Evolutionary conservation across 2,329 filamentous ascomycete species (phyloP).

Genomic region (Colletotrichum eremochloae): DNA sequence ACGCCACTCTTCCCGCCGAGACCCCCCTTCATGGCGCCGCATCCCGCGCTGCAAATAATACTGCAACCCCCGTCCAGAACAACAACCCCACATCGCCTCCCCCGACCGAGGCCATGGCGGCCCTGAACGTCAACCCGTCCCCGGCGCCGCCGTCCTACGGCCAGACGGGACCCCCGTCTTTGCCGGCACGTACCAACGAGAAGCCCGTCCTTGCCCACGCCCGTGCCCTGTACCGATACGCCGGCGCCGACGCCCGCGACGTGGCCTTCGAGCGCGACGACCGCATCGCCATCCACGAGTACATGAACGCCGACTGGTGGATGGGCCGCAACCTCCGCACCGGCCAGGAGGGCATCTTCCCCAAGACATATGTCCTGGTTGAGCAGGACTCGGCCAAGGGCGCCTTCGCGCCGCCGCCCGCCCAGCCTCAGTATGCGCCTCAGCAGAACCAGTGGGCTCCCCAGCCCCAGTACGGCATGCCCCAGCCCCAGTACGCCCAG

Average conservation of each 20-base stretch:
- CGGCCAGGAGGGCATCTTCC: slow-evolving; percentile 91
- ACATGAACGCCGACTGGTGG: slow-evolving; percentile 99
- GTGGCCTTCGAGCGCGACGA: slow-evolving; percentile 86
- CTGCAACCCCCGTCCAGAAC: slow-evolving; percentile 50
- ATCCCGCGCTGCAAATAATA: slow-evolving; percentile 54
- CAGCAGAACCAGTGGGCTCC: slow-evolving; percentile 42
- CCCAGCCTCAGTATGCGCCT: slow-evolving; percentile 46
- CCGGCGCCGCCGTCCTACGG: slow-evolving; percentile 66
- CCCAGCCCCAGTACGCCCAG: slow-evolving; percentile 54
- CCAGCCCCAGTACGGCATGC: slow-evolving; percentile 14
- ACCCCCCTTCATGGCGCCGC: slow-evolving; percentile 67
- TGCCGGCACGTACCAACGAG: slow-evolving; percentile 55
- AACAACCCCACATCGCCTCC: slow-evolving; percentile 47
- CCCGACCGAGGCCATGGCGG: slow-evolving; percentile 57
- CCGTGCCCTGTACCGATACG: slow-evolving; percentile 87
- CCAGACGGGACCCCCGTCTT: slow-evolving; percentile 59
- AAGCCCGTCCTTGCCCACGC: slow-evolving; percentile 79
- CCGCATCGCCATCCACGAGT: slow-evolving; percentile 83
- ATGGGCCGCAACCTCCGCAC: slow-evolving; percentile 88
- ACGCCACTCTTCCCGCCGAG: slow-evolving; percentile 80
- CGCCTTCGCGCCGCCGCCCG: slow-evolving; percentile 42
- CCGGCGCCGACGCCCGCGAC: slow-evolving; percentile 83
- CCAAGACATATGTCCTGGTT: slow-evolving; percentile 86
- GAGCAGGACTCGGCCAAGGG: slow-evolving; percentile 68
- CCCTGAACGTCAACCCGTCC: slow-evolving; percentile 53